These are phyloP conservation scores for Plectosphaerella sp. DNA, from an alignment of 2,329 filamentous ascomycete species.

Conservation along the genomic window DNA sequence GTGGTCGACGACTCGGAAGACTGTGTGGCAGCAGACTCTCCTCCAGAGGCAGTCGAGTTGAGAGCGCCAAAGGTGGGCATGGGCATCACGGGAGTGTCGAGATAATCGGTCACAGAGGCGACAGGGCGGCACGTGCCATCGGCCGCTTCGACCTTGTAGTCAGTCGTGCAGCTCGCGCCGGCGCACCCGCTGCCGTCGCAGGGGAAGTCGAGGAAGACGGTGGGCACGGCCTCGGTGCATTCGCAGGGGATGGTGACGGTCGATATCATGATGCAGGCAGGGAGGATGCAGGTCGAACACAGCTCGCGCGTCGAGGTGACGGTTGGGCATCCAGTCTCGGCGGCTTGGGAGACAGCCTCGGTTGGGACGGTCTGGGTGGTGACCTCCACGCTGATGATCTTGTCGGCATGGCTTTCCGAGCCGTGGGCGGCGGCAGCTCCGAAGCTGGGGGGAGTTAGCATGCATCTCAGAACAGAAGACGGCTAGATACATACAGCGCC, in stretches of 20 bases:
- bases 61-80: too few species aligned
- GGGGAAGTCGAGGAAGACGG: conserved; percentile 19
- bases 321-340: conserved; percentile 22
- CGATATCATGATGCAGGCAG: conserved; percentile 20
- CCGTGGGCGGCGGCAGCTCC: neutral
- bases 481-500: neutral
- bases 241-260: conserved; percentile 26
- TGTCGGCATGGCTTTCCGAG: too few species aligned
- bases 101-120: neutral
- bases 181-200: conserved; percentile 21
- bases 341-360: neutral
- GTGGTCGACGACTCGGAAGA: too few species aligned
- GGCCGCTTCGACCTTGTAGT: conserved; percentile 6
- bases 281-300: conserved; percentile 28
- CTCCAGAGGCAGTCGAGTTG: neutral
- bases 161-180: conserved; percentile 20
- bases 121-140: neutral
- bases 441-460: neutral
- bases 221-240: conserved; percentile 23
- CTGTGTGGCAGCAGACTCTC: too few species aligned
- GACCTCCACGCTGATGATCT: neutral
- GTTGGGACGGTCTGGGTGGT: neutral
- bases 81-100: neutral
- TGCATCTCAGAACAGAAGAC: neutral
- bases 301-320: conserved; percentile 22